A percentile compares a stretch with the other conserved stretches of the same genome.
These are phyloP conservation scores for Stephania yunnanensis DNA, from an alignment of 164 flowering plant genomes.

Conservation along the genomic window DNA sequence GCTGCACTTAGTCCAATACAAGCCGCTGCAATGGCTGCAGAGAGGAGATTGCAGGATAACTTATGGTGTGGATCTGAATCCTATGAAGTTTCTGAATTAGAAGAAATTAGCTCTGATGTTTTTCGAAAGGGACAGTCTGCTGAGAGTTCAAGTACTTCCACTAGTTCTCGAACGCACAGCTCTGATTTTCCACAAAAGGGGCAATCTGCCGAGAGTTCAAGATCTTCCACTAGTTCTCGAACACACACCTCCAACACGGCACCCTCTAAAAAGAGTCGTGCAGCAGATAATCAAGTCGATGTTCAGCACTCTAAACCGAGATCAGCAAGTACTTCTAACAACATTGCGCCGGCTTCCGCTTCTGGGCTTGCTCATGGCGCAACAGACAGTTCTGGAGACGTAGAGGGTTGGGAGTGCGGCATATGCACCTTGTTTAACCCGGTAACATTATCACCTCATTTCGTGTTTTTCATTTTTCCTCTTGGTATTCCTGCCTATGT, in stretches of 20 bases:
- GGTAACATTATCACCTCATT: conserved; percentile 21
- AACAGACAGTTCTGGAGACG: conserved; percentile 16
- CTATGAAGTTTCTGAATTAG: conserved; percentile 31
- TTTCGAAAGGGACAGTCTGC: conserved; percentile 15
- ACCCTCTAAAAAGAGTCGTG: conserved; percentile 37
- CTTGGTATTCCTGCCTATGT: neutral
- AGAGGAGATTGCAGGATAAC: conserved; percentile 85
- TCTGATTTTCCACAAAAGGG: conserved; percentile 15
- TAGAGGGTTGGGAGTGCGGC: conserved; percentile 61
- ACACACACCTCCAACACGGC: conserved; percentile 11
- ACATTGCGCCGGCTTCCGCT: conserved; percentile 23
- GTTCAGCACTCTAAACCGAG: conserved; percentile 10
- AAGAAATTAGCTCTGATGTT: conserved; percentile 26
- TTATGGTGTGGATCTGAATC: conserved; percentile 83
- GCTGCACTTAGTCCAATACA: conserved; percentile 83
- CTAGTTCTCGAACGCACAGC: conserved; percentile 5
- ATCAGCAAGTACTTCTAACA: conserved; percentile 19
- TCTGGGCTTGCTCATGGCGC: conserved; percentile 15
- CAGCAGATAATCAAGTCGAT: conserved; percentile 11
- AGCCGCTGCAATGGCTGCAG: conserved; percentile 99
- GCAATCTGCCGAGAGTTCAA: conserved; percentile 28
- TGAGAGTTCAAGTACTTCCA: conserved; percentile 23
- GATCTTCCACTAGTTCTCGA: conserved; percentile 11
- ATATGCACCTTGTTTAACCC: conserved; percentile 77
- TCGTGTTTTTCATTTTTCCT: no score